Evolutionary conservation across 805 yeast species (phyloP).

Genomic region (Jamesozyma rosinii): DNA sequence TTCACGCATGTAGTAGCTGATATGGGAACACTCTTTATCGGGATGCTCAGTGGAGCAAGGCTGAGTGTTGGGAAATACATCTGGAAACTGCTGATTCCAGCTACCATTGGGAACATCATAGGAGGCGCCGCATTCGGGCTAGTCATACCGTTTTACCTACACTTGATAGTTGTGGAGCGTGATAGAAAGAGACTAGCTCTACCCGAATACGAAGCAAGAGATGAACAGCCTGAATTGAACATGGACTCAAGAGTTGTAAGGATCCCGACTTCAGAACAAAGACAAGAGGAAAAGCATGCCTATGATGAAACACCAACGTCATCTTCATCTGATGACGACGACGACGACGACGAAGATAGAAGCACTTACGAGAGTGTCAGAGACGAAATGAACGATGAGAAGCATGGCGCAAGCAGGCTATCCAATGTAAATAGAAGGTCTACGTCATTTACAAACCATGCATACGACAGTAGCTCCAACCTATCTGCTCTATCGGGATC

Average conservation of each 20-base stretch:
- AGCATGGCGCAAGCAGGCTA: not conserved
- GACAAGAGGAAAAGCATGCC: conserved; percentile 5
- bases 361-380: not conserved
- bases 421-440: not conserved
- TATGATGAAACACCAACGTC: not conserved
- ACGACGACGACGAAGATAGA: not conserved
- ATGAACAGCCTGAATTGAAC: conserved; percentile 72
- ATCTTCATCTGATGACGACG: not conserved
- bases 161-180: conserved; percentile 59
- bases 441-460: not conserved
- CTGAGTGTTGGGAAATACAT: conserved; percentile 54
- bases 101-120: conserved; percentile 61
- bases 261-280: conserved; percentile 20
- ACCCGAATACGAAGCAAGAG: conserved; percentile 62
- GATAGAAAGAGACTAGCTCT: conserved; percentile 54
- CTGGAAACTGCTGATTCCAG: conserved; percentile 69
- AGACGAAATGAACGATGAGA: not conserved
- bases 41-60: conserved; percentile 57
- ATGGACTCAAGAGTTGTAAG: conserved; percentile 73
- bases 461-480: not conserved
- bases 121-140: conserved; percentile 69
- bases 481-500: not conserved
- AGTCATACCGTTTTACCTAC: conserved; percentile 63
- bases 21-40: conserved; percentile 60
- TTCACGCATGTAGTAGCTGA: conserved; percentile 79